These are phyloP conservation scores for Xylaria sp. DNA, from an alignment of 495 filamentous ascomycete species.

Conservation along the genomic window DNA sequence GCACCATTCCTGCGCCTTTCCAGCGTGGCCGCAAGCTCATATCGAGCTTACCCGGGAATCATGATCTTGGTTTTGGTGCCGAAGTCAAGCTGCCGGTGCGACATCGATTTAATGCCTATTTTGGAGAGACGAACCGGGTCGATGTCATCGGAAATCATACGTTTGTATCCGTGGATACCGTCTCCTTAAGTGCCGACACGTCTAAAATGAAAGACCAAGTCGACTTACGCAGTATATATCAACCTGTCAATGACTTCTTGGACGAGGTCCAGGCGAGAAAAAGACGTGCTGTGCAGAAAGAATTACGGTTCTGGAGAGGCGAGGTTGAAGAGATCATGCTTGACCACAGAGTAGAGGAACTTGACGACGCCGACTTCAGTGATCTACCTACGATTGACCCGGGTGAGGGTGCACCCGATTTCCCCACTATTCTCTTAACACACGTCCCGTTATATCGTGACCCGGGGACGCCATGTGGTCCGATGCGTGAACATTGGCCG, in stretches of 20 bases:
- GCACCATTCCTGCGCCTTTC: constrained; percentile 42
- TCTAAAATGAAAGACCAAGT: constrained; percentile 51
- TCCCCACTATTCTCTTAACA: constrained; percentile 85
- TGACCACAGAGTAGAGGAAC: constrained; percentile 59
- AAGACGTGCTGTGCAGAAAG: constrained; percentile 60
- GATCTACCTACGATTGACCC: constrained; percentile 50
- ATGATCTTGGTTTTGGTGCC: constrained; percentile 92
- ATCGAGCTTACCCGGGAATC: constrained; percentile 88
- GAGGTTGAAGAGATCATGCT: constrained; percentile 56
- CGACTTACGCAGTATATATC: constrained; percentile 67
- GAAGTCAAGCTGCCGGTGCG: constrained; percentile 81
- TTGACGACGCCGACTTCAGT: constrained; percentile 49
- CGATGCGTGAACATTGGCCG: constrained; percentile 82
- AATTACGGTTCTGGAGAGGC: constrained; percentile 60
- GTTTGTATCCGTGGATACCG: constrained; percentile 87
- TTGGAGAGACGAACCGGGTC: constrained; percentile 86
- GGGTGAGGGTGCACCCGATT: constrained; percentile 53
- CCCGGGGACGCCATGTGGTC: constrained; percentile 85
- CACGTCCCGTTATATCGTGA: constrained; percentile 90
- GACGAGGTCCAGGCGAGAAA: constrained; percentile 61
- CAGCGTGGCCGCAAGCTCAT: constrained; percentile 70
- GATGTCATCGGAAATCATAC: constrained; percentile 95
- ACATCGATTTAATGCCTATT: constrained; percentile 83
- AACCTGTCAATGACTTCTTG: constrained; percentile 79
- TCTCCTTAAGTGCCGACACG: constrained; percentile 78